Evolutionary conservation across 2,329 filamentous ascomycete species (phyloP), one percentile per base, ranked within the genome.

Genomic region (Cladosporium sp.): DNA sequence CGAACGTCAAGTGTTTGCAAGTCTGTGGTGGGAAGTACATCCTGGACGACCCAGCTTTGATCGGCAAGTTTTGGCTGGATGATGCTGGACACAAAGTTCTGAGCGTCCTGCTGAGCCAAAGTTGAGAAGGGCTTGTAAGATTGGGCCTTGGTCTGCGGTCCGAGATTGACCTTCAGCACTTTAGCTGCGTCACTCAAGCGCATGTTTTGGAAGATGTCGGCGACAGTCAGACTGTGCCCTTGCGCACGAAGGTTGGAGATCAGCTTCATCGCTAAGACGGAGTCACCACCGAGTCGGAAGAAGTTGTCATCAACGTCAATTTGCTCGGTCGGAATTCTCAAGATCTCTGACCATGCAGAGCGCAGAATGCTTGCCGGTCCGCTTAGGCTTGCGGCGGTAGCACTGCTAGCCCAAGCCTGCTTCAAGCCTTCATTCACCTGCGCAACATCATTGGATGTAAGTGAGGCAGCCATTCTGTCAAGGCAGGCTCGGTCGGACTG

Each of bases 251-350:
- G 45, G 36, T 48, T 48, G 7, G 77, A 72, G 0, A 82, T 80
- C 0, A 84, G 67, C 59, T 78, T 80, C 78, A 84, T 84, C 2
- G 79, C 79, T 1, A 73, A 66, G 20, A 83, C 78, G 0, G 79
- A 83, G 63, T 83, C 79, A 16, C 80, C 80, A 1, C 80, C 79
- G 0, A 82, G 71, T 3, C 73, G 72, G 70, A 83, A 82, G 65
- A 83, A 83, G 64, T 76, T 79, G 57, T 82, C 75, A 9, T 80
- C 73, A 16, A 48, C 1, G 75, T 75, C 70, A 15, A 82, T 78
- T 1, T 73, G 66, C 2, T 75, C 69, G 48, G 76, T 67, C 0
- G 64, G 56, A 1, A 77, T 60, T 1, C 59, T 62, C 25, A 81
- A 62, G 1, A 78, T 70, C 3, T 68, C 68, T 29, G 71, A 68